Conservation (phyloP, 495 filamentous ascomycete species). For the Penicillium cosmopolitanum region DNA sequence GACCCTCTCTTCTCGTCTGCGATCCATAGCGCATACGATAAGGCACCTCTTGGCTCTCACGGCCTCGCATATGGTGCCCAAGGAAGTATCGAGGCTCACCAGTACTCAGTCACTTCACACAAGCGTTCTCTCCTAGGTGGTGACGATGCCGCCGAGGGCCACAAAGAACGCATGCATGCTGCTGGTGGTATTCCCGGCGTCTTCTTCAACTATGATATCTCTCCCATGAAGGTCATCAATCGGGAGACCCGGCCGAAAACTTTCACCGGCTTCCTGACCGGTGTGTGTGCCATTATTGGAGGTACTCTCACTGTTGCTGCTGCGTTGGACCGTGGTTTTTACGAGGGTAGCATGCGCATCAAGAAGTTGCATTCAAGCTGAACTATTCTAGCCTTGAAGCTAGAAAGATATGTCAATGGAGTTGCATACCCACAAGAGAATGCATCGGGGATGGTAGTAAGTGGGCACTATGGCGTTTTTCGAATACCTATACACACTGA, state of each 20-base stretch:
- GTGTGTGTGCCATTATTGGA: constrained; percentile 91
- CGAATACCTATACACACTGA: constrained; percentile 33
- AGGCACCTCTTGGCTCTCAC: constrained; percentile 64
- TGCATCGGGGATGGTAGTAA: constrained; percentile 9
- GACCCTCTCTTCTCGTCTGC: constrained; percentile 51
- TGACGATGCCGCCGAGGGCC: constrained; percentile 78
- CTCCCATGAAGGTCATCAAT: constrained; percentile 99
- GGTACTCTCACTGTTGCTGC: constrained; percentile 96
- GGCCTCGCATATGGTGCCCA: constrained; percentile 58
- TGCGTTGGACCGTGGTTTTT: constrained; percentile 87
- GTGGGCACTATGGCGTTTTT: constrained; percentile 37
- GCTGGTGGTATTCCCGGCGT: constrained; percentile 92
- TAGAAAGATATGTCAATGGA: neutral
- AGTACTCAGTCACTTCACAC: constrained; percentile 96
- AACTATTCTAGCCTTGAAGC: constrained; percentile 9
- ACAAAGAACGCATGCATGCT: constrained; percentile 88
- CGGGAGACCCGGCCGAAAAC: constrained; percentile 85
- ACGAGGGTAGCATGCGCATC: constrained; percentile 80
- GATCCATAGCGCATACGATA: constrained; percentile 54
- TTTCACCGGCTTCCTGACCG: constrained; percentile 88
- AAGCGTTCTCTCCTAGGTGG: constrained; percentile 84
- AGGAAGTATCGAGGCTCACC: constrained; percentile 93
- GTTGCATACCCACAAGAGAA: constrained; percentile 11
- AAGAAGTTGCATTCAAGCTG: constrained; percentile 77
- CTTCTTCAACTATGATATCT: constrained; percentile 99